Percentiles rank a stretch among this genome's conserved stretches.
These are phyloP conservation scores for Cladophialophora psammophila DNA, from an alignment of 2,329 filamentous ascomycete genomes.

Conservation along the genomic window DNA sequence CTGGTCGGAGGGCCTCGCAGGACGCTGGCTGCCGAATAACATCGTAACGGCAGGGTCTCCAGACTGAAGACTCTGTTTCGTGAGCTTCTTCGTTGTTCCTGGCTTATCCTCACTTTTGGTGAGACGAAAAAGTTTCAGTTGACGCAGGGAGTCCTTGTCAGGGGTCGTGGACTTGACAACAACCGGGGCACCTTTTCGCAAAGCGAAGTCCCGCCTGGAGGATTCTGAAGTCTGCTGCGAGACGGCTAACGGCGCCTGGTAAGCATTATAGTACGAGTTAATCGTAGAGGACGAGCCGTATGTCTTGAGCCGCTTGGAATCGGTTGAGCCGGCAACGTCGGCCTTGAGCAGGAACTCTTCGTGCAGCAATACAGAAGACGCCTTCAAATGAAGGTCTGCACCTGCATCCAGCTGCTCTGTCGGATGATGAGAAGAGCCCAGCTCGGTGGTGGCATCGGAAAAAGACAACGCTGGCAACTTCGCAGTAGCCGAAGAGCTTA, in stretches of 20 bases:
- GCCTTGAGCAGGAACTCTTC: slow-evolving; percentile 30
- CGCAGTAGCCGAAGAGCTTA: slow-evolving; percentile 37
- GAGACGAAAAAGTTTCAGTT: slow-evolving; percentile 33
- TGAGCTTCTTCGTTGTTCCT: slow-evolving; percentile 29
- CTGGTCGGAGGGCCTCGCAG: slow-evolving; percentile 17
- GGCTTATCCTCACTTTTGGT: slow-evolving; percentile 25
- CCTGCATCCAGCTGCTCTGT: slow-evolving; percentile 21
- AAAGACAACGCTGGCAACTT: slow-evolving; percentile 35
- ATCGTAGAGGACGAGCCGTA: slow-evolving; percentile 53
- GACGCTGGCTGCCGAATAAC: slow-evolving; percentile 40
- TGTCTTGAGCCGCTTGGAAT: slow-evolving; percentile 24
- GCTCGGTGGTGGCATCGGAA: slow-evolving; percentile 40
- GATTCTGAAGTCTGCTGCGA: slow-evolving; percentile 56
- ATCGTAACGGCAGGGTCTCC: slow-evolving; percentile 38
- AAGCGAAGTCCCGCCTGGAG: slow-evolving; percentile 49
- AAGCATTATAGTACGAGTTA: slow-evolving; percentile 56
- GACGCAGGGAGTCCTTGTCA: slow-evolving; percentile 30
- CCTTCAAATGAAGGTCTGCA: slow-evolving; percentile 30
- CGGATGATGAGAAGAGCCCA: slow-evolving; percentile 31
- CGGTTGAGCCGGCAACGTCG: slow-evolving; percentile 11
- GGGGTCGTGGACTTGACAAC: slow-evolving; percentile 41
- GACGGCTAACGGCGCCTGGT: slow-evolving; percentile 50
- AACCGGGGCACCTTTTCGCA: slow-evolving; percentile 48
- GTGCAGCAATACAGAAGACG: slow-evolving; percentile 36
- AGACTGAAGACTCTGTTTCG: slow-evolving; percentile 35